These are phyloP conservation scores for Metschnikowia cubensis DNA, from an alignment of 805 yeast species.

Conservation along the genomic window DNA sequence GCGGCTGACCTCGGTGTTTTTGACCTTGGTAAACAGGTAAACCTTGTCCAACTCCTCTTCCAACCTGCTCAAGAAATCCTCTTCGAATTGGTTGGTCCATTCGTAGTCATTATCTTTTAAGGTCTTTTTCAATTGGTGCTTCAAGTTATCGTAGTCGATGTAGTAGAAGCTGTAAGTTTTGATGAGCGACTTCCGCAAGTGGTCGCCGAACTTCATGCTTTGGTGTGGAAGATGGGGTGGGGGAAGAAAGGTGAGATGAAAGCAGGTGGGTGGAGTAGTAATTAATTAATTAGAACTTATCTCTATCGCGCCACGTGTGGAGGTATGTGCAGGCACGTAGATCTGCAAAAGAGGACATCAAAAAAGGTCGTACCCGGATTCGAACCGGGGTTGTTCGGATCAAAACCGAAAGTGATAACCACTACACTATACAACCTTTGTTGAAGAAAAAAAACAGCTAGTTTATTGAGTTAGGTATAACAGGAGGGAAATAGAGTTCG, in stretches of 20 bases:
- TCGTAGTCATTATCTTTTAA: conserved; percentile 49
- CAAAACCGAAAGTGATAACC: conserved; percentile 81
- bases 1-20: conserved; percentile 79
- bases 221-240: not conserved
- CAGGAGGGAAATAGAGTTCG: no score
- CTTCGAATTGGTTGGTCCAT: conserved; percentile 82
- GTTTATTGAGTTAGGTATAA: not conserved
- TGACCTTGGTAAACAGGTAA: conserved; percentile 83
- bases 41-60: conserved; percentile 91
- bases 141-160: conserved; percentile 86
- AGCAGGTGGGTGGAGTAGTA: not conserved
- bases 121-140: conserved; percentile 71
- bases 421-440: conserved; percentile 61
- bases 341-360: not conserved
- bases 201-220: conserved; percentile 93
- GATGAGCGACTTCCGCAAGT: conserved; percentile 80
- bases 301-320: conserved; percentile 5
- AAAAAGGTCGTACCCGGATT: conserved; percentile 74
- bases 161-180: conserved; percentile 89
- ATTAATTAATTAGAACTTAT: conserved; percentile 1
- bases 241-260: not conserved
- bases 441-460: not conserved
- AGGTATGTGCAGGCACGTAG: not conserved
- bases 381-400: conserved; percentile 83
- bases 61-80: conserved; percentile 66